These are phyloP conservation scores for Trypanosoma congolense DNA, from an alignment of 208 protist genomes.

Conservation along the genomic window DNA sequence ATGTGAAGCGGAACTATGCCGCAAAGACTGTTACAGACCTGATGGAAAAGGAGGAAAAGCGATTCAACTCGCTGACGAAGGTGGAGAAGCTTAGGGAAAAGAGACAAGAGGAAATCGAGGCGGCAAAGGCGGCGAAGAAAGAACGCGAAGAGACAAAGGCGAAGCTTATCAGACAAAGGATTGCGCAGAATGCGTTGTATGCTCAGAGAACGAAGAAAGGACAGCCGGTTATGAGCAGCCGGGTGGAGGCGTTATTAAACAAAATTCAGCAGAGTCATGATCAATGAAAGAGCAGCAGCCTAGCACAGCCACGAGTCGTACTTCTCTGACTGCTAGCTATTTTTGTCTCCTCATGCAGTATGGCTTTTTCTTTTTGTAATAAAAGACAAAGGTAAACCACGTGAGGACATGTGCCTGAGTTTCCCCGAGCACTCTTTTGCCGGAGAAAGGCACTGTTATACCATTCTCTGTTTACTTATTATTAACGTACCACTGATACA, in stretches of 20 bases:
- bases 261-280: constrained; percentile 27
- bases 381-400: no score
- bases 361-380: no score
- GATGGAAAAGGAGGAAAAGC: constrained; percentile 53
- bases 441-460: no score
- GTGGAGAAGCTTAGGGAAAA: constrained; percentile 49
- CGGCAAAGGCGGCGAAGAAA: constrained; percentile 28
- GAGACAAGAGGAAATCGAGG: constrained; percentile 46
- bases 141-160: constrained; percentile 46
- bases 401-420: no score
- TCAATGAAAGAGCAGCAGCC: not conserved
- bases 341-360: no score
- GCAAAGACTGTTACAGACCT: constrained; percentile 66
- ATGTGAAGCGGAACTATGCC: constrained; percentile 83
- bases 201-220: constrained; percentile 62
- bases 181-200: constrained; percentile 47
- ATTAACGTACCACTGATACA: not conserved
- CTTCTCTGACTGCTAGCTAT: no score
- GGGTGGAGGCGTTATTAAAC: constrained; percentile 63
- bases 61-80: constrained; percentile 51
- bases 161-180: constrained; percentile 40
- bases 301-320: no score
- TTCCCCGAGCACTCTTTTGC: no score
- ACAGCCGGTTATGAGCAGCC: constrained; percentile 75
- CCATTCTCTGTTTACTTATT: constrained; percentile 1